Evolutionary conservation across 2,329 filamentous ascomycete species (phyloP).

Genomic region (Alternaria hordeiaustralica): DNA sequence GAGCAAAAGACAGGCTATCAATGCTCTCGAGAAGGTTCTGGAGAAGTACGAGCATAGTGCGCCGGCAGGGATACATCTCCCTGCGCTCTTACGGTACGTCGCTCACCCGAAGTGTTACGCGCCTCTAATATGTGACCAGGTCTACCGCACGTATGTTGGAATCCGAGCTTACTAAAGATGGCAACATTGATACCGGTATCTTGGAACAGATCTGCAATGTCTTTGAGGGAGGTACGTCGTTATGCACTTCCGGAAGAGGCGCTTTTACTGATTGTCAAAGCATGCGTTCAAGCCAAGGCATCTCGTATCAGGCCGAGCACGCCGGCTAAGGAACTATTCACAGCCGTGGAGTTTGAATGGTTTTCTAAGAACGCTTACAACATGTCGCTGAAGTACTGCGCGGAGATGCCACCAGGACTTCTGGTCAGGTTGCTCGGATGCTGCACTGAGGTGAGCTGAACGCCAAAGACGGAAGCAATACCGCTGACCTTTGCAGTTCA

Average conservation of each 20-base stretch:
- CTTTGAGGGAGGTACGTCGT: conserved; percentile 58
- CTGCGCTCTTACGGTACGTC: conserved; percentile 68
- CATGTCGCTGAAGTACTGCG: conserved; percentile 68
- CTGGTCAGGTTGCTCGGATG: conserved; percentile 62
- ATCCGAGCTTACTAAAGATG: conserved; percentile 49
- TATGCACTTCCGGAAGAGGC: background rate
- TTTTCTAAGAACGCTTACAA: conserved; percentile 86
- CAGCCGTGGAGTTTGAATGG: conserved; percentile 75
- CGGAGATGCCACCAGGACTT: conserved; percentile 62
- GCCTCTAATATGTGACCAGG: conserved; percentile 30
- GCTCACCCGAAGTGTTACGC: conserved; percentile 41
- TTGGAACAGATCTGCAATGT: conserved; percentile 61
- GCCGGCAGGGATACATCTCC: conserved; percentile 62
- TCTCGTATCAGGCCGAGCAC: conserved; percentile 51
- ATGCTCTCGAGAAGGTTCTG: conserved; percentile 66
- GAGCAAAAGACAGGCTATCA: conserved; percentile 66
- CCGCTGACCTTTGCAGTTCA: conserved; percentile 43
- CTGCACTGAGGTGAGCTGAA: conserved; percentile 50
- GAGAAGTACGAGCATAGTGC: conserved; percentile 60
- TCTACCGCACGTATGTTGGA: conserved; percentile 56
- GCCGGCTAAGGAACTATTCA: conserved; percentile 58
- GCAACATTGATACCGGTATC: conserved; percentile 31
- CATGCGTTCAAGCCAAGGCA: conserved; percentile 56
- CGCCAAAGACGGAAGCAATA: background rate
- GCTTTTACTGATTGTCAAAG: conserved; percentile 50